These are phyloP conservation scores for Pseudonitzschia multiseries DNA, from an alignment of 108 stramenopile species.

Conservation along the genomic window DNA sequence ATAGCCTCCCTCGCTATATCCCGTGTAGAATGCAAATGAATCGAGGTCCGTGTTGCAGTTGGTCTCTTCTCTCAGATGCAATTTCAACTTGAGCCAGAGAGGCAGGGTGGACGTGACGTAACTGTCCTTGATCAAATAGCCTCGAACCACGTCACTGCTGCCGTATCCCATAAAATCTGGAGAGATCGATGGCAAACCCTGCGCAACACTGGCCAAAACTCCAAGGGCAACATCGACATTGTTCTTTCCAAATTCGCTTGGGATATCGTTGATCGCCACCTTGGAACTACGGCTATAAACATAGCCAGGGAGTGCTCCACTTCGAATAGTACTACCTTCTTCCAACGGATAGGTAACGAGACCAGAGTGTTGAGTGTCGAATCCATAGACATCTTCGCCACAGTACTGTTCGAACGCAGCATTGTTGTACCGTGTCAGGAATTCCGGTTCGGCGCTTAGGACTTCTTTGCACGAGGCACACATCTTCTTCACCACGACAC, in stretches of 20 bases:
- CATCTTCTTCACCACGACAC: neutral
- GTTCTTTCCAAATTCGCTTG: neutral
- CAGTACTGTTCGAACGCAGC: constrained; percentile 2
- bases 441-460: neutral
- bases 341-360: neutral
- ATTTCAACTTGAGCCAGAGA: constrained; percentile 30
- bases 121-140: constrained; percentile 28
- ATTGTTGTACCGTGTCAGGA: neutral
- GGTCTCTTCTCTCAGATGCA: constrained; percentile 18
- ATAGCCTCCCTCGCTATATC: constrained; percentile 40
- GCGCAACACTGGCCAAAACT: neutral
- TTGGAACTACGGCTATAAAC: neutral
- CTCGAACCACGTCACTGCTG: neutral
- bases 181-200: neutral
- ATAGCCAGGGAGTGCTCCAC: neutral
- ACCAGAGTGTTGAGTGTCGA: constrained; percentile 5
- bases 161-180: constrained; percentile 14
- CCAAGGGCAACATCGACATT: neutral
- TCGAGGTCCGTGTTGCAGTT: constrained; percentile 21
- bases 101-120: constrained; percentile 33
- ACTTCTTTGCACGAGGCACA: neutral
- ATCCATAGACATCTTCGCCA: neutral
- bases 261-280: neutral
- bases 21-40: constrained; percentile 3
- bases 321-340: neutral